phyloP scores from a whole-genome alignment of 805 yeast species.

The Blastobotrys peoriensis region DNA sequence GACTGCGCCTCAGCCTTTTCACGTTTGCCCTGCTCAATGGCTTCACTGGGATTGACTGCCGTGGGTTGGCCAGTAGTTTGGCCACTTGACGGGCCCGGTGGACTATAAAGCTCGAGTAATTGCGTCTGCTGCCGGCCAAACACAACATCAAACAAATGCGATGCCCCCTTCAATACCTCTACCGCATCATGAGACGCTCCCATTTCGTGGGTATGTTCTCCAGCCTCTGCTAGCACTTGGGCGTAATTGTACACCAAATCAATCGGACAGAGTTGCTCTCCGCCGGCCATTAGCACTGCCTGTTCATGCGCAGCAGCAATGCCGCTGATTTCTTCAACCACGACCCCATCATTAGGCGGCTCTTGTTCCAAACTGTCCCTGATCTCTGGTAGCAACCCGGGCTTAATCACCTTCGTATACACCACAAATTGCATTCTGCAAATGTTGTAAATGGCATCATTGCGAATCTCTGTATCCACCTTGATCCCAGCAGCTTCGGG shows the following conservation, averaged over 20 bases:
- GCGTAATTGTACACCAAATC: conserved; percentile 22
- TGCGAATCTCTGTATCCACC: background rate
- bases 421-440: conserved; percentile 55
- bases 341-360: conserved; percentile 3
- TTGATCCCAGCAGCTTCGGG: background rate
- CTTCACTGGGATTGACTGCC: conserved; percentile 6
- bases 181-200: conserved; percentile 12
- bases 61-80: no score
- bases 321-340: conserved; percentile 7
- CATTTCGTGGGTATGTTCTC: conserved; percentile 15
- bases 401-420: conserved; percentile 42
- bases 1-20: background rate
- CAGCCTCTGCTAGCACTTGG: conserved; percentile 20
- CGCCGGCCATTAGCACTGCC: conserved; percentile 9
- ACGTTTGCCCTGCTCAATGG: background rate
- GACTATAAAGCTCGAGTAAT: background rate
- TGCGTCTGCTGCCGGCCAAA: conserved; percentile 13
- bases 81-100: no score
- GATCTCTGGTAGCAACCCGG: conserved; percentile 11
- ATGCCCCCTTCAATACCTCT: background rate
- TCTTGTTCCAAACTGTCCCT: conserved; percentile 8
- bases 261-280: conserved; percentile 3
- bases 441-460: conserved; percentile 54
- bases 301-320: conserved; percentile 10
- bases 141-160: conserved; percentile 14